These are phyloP conservation scores for Colletotrichum sp. DNA, from an alignment of 2,329 filamentous ascomycete genomes.

Conservation along the genomic window DNA sequence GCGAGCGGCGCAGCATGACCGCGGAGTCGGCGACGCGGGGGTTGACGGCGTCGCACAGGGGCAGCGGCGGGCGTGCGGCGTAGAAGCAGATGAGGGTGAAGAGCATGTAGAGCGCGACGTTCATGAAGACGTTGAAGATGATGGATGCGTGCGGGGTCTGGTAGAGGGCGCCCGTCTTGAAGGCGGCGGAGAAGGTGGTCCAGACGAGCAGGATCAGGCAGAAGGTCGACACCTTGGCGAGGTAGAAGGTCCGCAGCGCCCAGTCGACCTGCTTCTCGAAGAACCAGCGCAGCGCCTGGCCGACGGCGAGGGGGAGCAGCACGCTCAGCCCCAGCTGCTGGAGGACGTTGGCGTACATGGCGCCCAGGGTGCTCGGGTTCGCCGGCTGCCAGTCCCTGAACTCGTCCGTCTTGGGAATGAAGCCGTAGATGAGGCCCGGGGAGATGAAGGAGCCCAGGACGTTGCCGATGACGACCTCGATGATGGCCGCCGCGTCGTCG, in stretches of 20 bases:
- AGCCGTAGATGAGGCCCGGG: conserved; percentile 67
- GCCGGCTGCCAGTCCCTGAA: conserved; percentile 63
- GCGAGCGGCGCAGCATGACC: conserved; percentile 28
- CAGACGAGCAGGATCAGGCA: conserved; percentile 55
- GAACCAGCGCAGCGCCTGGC: conserved; percentile 62
- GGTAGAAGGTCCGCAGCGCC: conserved; percentile 57
- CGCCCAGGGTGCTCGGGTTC: conserved; percentile 55
- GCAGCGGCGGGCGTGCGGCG: conserved; percentile 46
- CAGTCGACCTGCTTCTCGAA: conserved; percentile 57
- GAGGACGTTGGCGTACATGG: conserved; percentile 71
- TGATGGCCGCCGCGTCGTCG: conserved; percentile 68
- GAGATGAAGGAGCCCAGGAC: conserved; percentile 71
- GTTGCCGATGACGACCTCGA: conserved; percentile 75
- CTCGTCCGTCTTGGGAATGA: conserved; percentile 56
- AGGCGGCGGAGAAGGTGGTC: conserved; percentile 72
- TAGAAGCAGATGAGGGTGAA: conserved; percentile 68
- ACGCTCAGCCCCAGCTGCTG: conserved; percentile 73
- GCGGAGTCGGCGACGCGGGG: conserved; percentile 35
- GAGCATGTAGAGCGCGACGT: conserved; percentile 65
- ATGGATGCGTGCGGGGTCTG: conserved; percentile 64
- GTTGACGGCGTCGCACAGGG: conserved; percentile 37
- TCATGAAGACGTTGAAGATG: conserved; percentile 71
- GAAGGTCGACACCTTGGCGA: conserved; percentile 54
- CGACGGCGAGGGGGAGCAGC: conserved; percentile 66
- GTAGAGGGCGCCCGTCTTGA: conserved; percentile 67